Conservation (phyloP, 306 rosid species). For the Rosa rugosa region DNA sequence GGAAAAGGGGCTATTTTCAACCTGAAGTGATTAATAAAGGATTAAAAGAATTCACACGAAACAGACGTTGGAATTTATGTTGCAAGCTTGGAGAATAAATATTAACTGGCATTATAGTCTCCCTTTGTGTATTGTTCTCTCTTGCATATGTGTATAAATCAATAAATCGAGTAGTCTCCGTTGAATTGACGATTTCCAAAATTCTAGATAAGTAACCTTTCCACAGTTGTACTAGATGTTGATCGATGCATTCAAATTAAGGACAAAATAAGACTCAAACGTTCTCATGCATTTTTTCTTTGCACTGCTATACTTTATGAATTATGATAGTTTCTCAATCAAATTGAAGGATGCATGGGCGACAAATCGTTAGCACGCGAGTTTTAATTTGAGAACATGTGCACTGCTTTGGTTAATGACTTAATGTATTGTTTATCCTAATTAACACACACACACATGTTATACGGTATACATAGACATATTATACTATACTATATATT, state of each 20-base stretch:
- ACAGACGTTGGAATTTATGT: background rate
- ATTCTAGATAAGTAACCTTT: background rate
- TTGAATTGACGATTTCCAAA: slow-evolving; percentile 21
- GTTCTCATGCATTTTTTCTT: background rate
- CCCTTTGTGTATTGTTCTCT: background rate
- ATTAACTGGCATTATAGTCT: background rate
- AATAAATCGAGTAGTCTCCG: background rate
- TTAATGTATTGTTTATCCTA: too few species aligned
- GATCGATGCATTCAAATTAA: background rate
- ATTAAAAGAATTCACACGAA: background rate
- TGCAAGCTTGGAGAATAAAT: background rate
- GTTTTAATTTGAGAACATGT: background rate
- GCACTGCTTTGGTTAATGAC: background rate
- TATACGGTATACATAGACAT: too few species aligned
- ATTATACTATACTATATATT: too few species aligned
- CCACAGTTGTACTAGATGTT: background rate
- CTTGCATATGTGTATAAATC: background rate
- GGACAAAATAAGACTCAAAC: slow-evolving; percentile 4
- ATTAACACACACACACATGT: too few species aligned
- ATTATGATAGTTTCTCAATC: background rate
- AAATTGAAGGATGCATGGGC: background rate
- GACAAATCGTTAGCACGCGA: background rate
- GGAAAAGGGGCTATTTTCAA: background rate
- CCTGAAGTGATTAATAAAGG: background rate
- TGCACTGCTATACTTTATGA: background rate